Conservation (phyloP, 805 yeast genomes). For the Yarrowia sp. region DNA sequence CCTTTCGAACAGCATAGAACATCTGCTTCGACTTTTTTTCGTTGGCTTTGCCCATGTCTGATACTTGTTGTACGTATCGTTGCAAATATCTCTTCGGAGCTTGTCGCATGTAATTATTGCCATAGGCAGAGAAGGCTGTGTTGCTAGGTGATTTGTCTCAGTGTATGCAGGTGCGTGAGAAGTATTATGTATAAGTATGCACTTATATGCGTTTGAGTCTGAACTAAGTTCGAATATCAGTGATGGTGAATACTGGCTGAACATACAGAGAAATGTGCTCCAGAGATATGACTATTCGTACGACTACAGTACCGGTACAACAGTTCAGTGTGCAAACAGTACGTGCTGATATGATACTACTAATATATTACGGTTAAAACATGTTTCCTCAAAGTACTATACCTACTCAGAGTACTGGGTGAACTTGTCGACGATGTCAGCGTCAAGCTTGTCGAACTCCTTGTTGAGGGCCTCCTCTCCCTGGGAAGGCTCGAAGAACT, state of each 20-base stretch:
- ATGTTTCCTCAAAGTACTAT: background rate
- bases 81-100: background rate
- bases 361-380: slow-evolving; percentile 29
- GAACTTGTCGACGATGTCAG: slow-evolving; percentile 84
- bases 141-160: too few species aligned
- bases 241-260: too few species aligned
- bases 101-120: slow-evolving; percentile 1
- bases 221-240: too few species aligned
- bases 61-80: slow-evolving; percentile 2
- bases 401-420: slow-evolving; percentile 52
- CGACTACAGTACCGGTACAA: too few species aligned
- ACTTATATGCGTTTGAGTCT: too few species aligned
- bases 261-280: too few species aligned
- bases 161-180: too few species aligned
- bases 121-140: background rate
- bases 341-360: slow-evolving; percentile 4
- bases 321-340: too few species aligned
- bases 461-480: slow-evolving; percentile 80
- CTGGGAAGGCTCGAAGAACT: slow-evolving; percentile 92
- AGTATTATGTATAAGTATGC: too few species aligned
- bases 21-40: background rate
- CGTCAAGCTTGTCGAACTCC: slow-evolving; percentile 78
- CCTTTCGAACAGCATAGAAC: slow-evolving; percentile 8
- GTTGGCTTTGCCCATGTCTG: background rate
- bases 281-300: too few species aligned